Conservation (phyloP, 352 stramenopile genomes). For the Nothophytophthora sp. region DNA sequence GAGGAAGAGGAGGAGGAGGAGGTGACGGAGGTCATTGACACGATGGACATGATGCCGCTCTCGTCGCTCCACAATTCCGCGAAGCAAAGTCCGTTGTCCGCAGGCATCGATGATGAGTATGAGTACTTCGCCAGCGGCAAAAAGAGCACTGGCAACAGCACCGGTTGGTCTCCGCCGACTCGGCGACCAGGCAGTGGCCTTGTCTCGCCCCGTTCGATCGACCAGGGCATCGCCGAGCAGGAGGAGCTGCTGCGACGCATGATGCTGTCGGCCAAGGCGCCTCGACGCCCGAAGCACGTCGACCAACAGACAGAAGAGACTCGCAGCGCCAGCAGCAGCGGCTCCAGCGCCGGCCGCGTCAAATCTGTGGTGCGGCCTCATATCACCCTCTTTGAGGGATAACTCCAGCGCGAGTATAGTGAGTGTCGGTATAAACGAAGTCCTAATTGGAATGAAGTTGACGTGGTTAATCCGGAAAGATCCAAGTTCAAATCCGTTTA, state of each 20-base stretch:
- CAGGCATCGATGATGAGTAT: conserved; percentile 9
- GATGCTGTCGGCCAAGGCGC: conserved; percentile 35
- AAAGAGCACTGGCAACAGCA: conserved; percentile 8
- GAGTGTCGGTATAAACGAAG: conserved; percentile 15
- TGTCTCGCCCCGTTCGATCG: conserved; percentile 33
- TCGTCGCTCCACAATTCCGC: conserved; percentile 5
- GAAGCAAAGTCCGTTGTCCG: background rate
- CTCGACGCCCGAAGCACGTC: conserved; percentile 11
- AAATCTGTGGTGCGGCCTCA: conserved; percentile 18
- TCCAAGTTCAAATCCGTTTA: too few relatives aligned
- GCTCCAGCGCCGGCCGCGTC: conserved; percentile 9
- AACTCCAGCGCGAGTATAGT: conserved; percentile 1
- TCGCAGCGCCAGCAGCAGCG: conserved; percentile 9
- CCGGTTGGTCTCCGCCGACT: conserved; percentile 22
- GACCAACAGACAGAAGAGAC: conserved; percentile 11
- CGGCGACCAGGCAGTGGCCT: conserved; percentile 10
- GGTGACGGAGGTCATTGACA: conserved; percentile 48
- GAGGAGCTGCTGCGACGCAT: conserved; percentile 41
- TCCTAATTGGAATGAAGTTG: conserved; percentile 7
- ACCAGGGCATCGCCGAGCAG: conserved; percentile 42
- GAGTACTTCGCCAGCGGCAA: conserved; percentile 5
- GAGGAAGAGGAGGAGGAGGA: conserved; percentile 37
- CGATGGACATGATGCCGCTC: conserved; percentile 43
- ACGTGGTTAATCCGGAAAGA: too few relatives aligned
- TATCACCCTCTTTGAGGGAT: conserved; percentile 27